A percentile compares a stretch with the other conserved stretches of the same genome.
These are phyloP conservation scores for Cladophialophora immunda DNA, from an alignment of 2,329 filamentous ascomycete species.

Conservation along the genomic window DNA sequence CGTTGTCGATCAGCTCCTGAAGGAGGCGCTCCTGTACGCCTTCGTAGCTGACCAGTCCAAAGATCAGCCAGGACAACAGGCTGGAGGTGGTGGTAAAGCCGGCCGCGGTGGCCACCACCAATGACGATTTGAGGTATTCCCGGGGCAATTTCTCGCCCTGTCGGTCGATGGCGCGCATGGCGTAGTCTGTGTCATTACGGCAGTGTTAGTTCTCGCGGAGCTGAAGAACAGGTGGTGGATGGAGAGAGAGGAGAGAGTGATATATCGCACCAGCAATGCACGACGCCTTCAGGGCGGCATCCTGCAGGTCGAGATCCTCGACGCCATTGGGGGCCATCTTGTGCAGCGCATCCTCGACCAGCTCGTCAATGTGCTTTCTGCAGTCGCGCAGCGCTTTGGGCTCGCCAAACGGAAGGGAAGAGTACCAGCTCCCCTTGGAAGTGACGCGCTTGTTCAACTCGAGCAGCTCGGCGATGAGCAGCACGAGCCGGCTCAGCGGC, in stretches of 20 bases:
- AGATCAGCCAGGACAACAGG: no score
- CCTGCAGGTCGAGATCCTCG: constrained; percentile 46
- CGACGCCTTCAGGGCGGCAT: constrained; percentile 59
- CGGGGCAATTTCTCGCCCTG: no score
- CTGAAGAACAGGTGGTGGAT: no score
- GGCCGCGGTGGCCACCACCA: no score
- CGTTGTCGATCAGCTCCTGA: no score
- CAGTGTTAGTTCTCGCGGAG: constrained; percentile 32
- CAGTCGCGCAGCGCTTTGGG: constrained; percentile 52
- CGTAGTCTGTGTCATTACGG: constrained; percentile 64
- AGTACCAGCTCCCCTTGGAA: constrained; percentile 64
- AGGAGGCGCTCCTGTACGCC: no score
- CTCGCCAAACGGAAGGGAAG: constrained; percentile 65
- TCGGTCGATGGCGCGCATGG: constrained; percentile 49
- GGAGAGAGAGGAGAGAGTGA: no score
- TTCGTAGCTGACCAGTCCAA: no score
- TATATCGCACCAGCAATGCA: constrained; percentile 56
- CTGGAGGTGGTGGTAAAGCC: no score
- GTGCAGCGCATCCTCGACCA: constrained; percentile 4
- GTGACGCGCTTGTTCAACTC: constrained; percentile 68
- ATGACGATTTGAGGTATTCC: no score
- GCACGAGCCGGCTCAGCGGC: constrained; percentile 61
- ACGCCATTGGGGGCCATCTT: constrained; percentile 33
- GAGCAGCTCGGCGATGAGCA: constrained; percentile 60
- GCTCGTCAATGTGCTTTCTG: background rate